Percentiles rank a stretch among this genome's conserved stretches.
These are phyloP conservation scores for Acanthochlamys bracteata DNA, from an alignment of 106 monocot genomes.

Conservation along the genomic window DNA sequence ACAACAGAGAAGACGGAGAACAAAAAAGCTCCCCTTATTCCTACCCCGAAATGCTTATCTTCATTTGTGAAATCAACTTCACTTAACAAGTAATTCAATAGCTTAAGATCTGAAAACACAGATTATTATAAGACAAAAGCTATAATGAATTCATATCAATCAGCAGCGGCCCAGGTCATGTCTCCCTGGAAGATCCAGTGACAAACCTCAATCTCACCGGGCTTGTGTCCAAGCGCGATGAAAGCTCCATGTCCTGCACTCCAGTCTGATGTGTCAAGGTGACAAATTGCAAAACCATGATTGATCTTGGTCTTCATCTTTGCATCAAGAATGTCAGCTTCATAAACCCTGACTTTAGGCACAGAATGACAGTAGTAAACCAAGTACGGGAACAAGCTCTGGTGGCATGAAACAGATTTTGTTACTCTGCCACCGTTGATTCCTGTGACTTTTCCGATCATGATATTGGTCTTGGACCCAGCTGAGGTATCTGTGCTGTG, in stretches of 20 bases:
- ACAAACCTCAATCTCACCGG: constrained; percentile 93
- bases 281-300: constrained; percentile 81
- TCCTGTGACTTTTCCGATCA: constrained; percentile 49
- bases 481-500: constrained; percentile 36
- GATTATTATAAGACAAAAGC: too few species aligned
- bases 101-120: too few species aligned
- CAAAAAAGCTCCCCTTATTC: background rate
- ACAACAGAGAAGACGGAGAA: background rate
- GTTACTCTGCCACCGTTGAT: constrained; percentile 67
- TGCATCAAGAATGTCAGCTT: constrained; percentile 57
- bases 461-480: constrained; percentile 33
- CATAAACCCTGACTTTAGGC: constrained; percentile 77
- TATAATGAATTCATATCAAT: constrained; percentile 18
- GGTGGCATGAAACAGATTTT: constrained; percentile 79
- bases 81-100: too few species aligned
- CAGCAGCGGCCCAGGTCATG: constrained; percentile 79
- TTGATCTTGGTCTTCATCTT: constrained; percentile 46
- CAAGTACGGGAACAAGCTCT: constrained; percentile 88
- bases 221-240: constrained; percentile 55
- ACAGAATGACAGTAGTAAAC: constrained; percentile 94
- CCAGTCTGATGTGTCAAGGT: constrained; percentile 93
- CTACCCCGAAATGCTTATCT: background rate
- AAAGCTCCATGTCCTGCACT: constrained; percentile 81
- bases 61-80: background rate
- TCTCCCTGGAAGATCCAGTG: constrained; percentile 97